Evolutionary conservation across 306 rosid genomes (phyloP).

Genomic region (Pterocarpus santalinus): DNA sequence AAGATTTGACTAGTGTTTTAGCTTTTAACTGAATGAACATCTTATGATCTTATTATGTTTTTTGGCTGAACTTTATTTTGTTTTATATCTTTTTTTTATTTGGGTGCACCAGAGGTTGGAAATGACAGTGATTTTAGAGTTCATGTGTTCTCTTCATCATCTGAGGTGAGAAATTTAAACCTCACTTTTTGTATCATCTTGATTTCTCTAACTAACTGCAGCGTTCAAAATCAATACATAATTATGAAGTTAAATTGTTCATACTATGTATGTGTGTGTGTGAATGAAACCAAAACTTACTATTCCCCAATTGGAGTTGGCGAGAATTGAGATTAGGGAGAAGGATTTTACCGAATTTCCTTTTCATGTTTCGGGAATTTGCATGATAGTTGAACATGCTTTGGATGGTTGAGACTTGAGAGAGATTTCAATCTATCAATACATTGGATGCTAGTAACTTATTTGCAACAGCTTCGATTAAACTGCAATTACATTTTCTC

Average conservation of each 20-base stretch:
- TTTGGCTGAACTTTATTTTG: conserved; percentile 9
- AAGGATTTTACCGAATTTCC: conserved; percentile 3
- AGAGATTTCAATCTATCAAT: neutral
- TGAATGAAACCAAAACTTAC: neutral
- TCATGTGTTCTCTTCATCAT: conserved; percentile 78
- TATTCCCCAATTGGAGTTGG: conserved; percentile 11
- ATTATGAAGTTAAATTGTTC: conserved; percentile 23
- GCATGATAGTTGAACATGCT: conserved; percentile 16
- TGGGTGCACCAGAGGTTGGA: conserved; percentile 59
- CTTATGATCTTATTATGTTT: neutral
- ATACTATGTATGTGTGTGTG: neutral
- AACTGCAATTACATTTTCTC: neutral
- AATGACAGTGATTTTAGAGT: conserved; percentile 63
- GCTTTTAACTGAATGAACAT: neutral
- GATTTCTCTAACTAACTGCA: conserved; percentile 11
- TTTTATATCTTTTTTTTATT: neutral
- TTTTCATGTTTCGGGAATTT: conserved; percentile 30
- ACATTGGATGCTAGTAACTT: neutral
- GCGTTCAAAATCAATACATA: neutral
- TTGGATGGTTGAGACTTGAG: neutral
- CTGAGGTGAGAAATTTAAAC: conserved; percentile 70
- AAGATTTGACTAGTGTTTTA: conserved; percentile 17
- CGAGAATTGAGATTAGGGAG: neutral
- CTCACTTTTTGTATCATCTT: conserved; percentile 23
- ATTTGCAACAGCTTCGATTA: neutral